A percentile compares a stretch with the other conserved stretches of the same genome.
These are phyloP conservation scores for Pichia inconspicua DNA, from an alignment of 1,139 yeast genomes.

Conservation along the genomic window DNA sequence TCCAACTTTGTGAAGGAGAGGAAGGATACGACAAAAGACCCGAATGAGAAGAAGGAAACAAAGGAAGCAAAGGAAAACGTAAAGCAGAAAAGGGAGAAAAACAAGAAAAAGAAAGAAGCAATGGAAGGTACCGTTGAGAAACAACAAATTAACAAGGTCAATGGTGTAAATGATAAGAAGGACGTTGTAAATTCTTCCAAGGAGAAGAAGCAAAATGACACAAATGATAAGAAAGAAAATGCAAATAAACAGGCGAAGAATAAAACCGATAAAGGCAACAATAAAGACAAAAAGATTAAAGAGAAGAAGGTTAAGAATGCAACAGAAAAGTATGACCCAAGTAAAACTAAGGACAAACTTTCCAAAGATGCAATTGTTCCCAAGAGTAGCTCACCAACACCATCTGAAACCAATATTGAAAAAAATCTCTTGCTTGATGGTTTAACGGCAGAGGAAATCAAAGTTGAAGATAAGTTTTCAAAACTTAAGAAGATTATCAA, in stretches of 20 bases:
- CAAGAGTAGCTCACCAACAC: neutral
- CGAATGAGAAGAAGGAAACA: neutral
- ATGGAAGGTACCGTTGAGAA: neutral
- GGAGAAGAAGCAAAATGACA: too few relatives aligned
- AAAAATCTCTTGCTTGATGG: neutral
- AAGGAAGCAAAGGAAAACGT: neutral
- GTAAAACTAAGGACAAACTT: too few relatives aligned
- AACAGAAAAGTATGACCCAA: too few relatives aligned
- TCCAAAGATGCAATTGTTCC: too few relatives aligned
- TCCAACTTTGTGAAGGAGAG: too few relatives aligned
- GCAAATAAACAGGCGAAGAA: neutral
- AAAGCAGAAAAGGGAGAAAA: neutral
- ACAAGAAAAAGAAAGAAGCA: neutral
- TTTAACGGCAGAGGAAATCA: conserved; percentile 16
- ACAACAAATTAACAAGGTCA: neutral
- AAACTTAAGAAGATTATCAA: conserved; percentile 17
- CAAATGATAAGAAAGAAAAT: neutral
- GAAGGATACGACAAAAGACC: too few relatives aligned
- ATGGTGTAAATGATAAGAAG: neutral
- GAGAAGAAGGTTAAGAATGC: neutral
- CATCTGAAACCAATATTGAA: neutral
- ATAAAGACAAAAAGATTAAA: neutral
- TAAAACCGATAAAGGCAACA: neutral
- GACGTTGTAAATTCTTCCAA: too few relatives aligned
- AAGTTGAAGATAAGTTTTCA: conserved; percentile 12